Evolutionary conservation across 2,329 filamentous ascomycete genomes (phyloP).

Genomic region (Colletotrichum incanum): DNA sequence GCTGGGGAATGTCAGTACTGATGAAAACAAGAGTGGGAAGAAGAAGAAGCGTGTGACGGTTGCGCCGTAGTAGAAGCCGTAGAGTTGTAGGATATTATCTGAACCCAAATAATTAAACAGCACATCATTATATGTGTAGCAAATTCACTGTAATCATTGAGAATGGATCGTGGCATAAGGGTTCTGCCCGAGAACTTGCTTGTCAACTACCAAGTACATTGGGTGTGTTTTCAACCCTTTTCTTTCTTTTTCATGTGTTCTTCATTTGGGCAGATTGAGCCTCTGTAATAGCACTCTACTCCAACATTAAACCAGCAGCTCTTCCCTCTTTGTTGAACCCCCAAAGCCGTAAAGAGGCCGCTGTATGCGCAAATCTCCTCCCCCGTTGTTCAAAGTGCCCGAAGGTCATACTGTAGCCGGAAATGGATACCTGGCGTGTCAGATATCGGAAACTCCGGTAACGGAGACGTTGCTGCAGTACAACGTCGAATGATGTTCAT

Average conservation of each 20-base stretch:
- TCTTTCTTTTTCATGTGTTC: not conserved
- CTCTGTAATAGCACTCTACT: no score
- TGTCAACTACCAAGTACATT: not conserved
- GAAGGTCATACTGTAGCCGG: no score
- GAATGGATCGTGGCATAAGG: not conserved
- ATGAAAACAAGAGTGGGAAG: conserved; percentile 41
- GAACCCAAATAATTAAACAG: conserved; percentile 9
- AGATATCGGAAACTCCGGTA: no score
- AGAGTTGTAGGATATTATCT: conserved; percentile 16
- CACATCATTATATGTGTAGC: not conserved
- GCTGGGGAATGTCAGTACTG: conserved; percentile 38
- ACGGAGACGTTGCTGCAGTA: no score
- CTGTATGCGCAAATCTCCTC: no score
- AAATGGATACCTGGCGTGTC: no score
- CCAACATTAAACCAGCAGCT: no score
- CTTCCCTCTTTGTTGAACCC: no score
- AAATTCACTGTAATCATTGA: not conserved
- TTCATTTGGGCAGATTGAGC: not conserved
- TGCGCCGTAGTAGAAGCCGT: conserved; percentile 26
- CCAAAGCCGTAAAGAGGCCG: no score
- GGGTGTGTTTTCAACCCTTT: not conserved
- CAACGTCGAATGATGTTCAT: no score
- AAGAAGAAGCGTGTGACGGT: conserved; percentile 43
- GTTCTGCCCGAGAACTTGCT: not conserved
- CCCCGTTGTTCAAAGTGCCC: no score